phyloP scores from a whole-genome alignment of 441 rosid species.

The Brassica hybrid region DNA sequence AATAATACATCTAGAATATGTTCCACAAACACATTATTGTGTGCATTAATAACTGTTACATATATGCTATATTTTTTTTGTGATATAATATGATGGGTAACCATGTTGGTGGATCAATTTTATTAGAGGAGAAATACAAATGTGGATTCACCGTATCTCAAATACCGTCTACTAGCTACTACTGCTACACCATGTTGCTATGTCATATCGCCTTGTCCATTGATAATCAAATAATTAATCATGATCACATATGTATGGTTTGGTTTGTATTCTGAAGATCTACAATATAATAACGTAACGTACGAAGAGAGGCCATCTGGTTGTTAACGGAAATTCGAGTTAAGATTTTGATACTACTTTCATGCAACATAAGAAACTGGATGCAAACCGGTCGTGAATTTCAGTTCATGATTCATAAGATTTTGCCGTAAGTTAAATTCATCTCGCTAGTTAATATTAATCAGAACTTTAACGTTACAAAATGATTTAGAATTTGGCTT shows the following conservation, averaged over 20 bases:
- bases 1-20: neutral
- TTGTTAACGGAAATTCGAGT: neutral
- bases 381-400: neutral
- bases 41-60: constrained; percentile 4
- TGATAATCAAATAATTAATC: constrained; percentile 17
- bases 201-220: constrained; percentile 31
- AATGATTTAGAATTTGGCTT: constrained; percentile 3
- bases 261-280: constrained; percentile 12
- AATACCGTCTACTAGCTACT: constrained; percentile 34
- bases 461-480: neutral
- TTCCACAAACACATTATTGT: constrained; percentile 30
- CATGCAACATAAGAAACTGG: neutral
- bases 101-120: constrained; percentile 28
- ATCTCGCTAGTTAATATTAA: neutral
- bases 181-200: constrained; percentile 33
- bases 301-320: too few relatives aligned
- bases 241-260: constrained; percentile 7
- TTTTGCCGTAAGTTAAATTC: neutral
- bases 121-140: constrained; percentile 24
- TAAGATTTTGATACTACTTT: neutral
- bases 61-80: neutral
- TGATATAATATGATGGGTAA: constrained; percentile 33
- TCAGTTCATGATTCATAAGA: neutral
- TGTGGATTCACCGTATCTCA: constrained; percentile 42
- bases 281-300: neutral